Evolutionary conservation across 225 moss, liverwort and hornwort genomes (phyloP).

Genomic region (Pleurozium schreberi): DNA sequence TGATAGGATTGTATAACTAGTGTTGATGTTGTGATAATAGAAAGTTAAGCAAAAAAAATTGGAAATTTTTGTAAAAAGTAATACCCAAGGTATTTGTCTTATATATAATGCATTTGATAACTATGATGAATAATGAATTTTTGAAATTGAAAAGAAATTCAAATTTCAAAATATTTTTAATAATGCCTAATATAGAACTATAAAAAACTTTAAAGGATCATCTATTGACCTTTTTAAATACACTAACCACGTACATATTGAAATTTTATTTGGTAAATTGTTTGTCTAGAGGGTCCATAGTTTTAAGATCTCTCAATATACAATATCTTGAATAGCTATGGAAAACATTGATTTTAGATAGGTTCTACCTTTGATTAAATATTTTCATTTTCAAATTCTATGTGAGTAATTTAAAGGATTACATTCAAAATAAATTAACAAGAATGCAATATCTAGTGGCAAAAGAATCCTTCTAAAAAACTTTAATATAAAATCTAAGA

Average conservation of each 20-base stretch:
- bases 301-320: neutral
- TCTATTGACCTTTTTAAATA: neutral
- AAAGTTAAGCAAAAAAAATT: neutral
- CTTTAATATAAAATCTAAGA: rapidly evolving
- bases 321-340: neutral
- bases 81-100: neutral
- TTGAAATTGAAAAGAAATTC: neutral
- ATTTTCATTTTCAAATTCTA: neutral
- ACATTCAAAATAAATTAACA: neutral
- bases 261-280: neutral
- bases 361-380: rapidly evolving
- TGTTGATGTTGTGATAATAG: neutral
- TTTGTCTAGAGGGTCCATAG: neutral
- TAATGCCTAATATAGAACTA: neutral
- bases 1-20: no score
- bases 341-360: neutral
- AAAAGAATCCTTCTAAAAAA: rapidly evolving
- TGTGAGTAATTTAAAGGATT: no score
- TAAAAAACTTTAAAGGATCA: neutral
- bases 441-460: neutral
- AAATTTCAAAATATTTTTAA: no score
- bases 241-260: no score
- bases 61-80: no score
- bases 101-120: no score
- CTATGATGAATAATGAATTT: neutral